Base-by-base conservation (phyloP, 2,329 filamentous ascomycete genomes). In the Cercospora zeae-maydis region DNA sequence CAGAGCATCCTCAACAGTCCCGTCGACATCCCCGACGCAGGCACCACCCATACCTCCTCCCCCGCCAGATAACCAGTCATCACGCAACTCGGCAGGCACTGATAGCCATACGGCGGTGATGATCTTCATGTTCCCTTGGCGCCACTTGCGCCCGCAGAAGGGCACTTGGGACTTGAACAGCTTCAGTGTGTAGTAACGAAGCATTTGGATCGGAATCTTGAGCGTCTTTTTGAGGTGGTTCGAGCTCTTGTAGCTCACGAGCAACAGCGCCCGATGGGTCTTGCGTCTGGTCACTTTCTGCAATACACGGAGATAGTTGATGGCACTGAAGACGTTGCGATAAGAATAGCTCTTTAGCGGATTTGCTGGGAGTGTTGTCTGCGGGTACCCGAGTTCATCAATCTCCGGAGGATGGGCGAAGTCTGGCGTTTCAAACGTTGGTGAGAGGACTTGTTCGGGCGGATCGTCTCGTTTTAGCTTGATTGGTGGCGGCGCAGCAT, bases 141-240 rank as follows among this genome's bases (percentile, higher is more conserved):
- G 88, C 95, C 95, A 99, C 79, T 99, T 99, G 47, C 95, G 88
- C 21, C 95, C 93, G 76, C 93, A 98, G 81, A 96, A 99, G 0
- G 95, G 95, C 4, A 99, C 95, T 77, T 99, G 95, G 64, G 92
- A 95, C 78, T 99, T 99, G 87, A 98, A 98, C 0, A 99, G 84
- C 78, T 99, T 99, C 70, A 99, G 85, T 0, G 95, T 96, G 80
- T 98, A 98, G 47, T 96, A 87, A 5, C 95, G 88, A 42, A 99
- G 83, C 72, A 92, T 85, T 1, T 88, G 88, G 72, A 99, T 92
- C 0, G 93, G 93, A 21, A 97, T 89, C 70, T 95, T 93, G 14
- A 99, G 86, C 5, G 90, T 88, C 76, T 96, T 97, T 71, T 92
- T 90, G 27, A 99, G 84, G 70, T 97, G 96, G 63, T 91, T 92